Evolutionary conservation across 208 protist genomes (phyloP).

Genomic region (Tritrichomonas musculus): DNA sequence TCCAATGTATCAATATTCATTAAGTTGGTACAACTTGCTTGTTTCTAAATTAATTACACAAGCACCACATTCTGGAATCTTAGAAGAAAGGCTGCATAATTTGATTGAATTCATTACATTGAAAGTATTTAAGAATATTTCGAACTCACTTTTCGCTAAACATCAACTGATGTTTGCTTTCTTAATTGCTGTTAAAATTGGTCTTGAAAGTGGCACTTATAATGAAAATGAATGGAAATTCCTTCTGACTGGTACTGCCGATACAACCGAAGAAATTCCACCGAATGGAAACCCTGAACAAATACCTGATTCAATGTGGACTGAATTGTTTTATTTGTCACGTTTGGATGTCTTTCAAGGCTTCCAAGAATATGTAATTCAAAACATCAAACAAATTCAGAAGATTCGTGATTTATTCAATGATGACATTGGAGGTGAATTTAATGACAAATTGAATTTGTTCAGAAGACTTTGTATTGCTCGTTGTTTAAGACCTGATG

Average conservation of each 20-base stretch:
- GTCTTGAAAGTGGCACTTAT: conserved; percentile 60
- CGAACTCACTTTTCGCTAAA: conserved; percentile 89
- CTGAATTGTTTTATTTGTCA: background rate
- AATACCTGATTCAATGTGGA: conserved; percentile 11
- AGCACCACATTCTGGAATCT: conserved; percentile 41
- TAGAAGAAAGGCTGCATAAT: conserved; percentile 69
- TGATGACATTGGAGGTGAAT: conserved; percentile 60
- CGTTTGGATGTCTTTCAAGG: background rate
- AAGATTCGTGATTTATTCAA: background rate
- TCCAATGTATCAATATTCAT: conserved; percentile 71
- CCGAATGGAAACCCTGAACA: background rate
- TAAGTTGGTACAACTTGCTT: conserved; percentile 78
- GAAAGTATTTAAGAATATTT: conserved; percentile 87
- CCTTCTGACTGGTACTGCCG: background rate
- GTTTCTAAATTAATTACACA: conserved; percentile 62
- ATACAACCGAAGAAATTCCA: background rate
- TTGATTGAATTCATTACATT: conserved; percentile 84
- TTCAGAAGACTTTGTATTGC: conserved; percentile 88
- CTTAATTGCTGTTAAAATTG: conserved; percentile 65
- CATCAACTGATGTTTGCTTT: conserved; percentile 96
- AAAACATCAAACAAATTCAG: background rate
- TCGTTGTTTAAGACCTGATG: conserved; percentile 85
- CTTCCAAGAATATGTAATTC: background rate
- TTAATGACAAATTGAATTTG: conserved; percentile 63
- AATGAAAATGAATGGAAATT: conserved; percentile 49